These are phyloP conservation scores for Geosmithia morbida DNA, from an alignment of 2,329 filamentous ascomycete genomes.

Conservation along the genomic window DNA sequence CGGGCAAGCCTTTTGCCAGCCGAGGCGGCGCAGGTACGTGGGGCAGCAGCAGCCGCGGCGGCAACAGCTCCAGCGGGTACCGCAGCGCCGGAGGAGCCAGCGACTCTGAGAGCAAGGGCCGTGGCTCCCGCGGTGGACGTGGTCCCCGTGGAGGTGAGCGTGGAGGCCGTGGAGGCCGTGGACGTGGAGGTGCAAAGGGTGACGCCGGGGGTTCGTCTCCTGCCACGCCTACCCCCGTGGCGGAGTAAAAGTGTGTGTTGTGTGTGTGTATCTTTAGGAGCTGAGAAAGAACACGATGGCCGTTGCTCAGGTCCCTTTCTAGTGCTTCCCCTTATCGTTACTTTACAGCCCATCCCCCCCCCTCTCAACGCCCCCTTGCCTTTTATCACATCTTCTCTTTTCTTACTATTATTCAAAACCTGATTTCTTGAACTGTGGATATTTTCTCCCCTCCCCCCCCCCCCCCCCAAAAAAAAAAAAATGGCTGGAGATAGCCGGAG, in stretches of 20 bases:
- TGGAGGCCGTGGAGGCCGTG: constrained; percentile 36
- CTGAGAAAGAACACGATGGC: not conserved
- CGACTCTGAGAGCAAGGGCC: constrained; percentile 45
- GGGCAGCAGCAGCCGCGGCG: constrained; percentile 52
- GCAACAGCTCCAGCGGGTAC: constrained; percentile 56
- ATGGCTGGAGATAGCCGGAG: not conserved
- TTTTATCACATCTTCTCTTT: not conserved
- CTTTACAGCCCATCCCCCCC: no score
- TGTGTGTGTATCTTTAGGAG: not conserved
- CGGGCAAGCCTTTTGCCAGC: constrained; percentile 32
- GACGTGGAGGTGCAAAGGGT: constrained; percentile 43
- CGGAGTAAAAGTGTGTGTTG: constrained; percentile 9
- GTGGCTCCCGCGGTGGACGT: constrained; percentile 39
- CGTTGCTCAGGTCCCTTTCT: not conserved
- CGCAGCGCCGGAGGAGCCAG: constrained; percentile 70
- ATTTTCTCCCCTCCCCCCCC: no score
- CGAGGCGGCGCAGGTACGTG: constrained; percentile 55
- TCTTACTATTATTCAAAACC: not conserved
- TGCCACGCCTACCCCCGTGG: constrained; percentile 34
- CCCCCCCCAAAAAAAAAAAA: not conserved
- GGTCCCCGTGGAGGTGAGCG: constrained; percentile 45
- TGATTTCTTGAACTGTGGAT: not conserved
- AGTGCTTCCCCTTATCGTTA: no score
- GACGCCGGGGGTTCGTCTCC: constrained; percentile 43
- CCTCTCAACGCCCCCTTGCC: not conserved